Percentiles rank a stretch among this genome's conserved stretches.
Conservation (phyloP, 2,329 filamentous ascomycete genomes). For the Hymenoscyphus albidus region DNA sequence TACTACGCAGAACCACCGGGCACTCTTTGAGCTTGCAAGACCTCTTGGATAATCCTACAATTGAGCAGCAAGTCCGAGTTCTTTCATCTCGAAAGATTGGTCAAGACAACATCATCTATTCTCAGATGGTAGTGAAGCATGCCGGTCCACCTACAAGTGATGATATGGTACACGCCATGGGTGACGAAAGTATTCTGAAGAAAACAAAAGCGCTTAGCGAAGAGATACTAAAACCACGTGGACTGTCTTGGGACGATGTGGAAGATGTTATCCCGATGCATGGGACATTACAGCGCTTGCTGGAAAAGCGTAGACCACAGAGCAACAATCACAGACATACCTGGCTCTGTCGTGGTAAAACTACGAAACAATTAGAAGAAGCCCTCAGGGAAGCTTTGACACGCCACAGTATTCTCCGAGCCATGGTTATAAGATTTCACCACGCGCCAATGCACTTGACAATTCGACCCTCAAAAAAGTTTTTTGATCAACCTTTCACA, state of each 20-base stretch:
- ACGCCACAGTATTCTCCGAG: conserved; percentile 15
- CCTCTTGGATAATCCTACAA: conserved; percentile 10
- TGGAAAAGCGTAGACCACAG: conserved; percentile 13
- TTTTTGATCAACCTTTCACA: conserved; percentile 13
- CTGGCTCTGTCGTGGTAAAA: conserved; percentile 9
- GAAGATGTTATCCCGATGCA: conserved; percentile 19
- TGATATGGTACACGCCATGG: conserved; percentile 13
- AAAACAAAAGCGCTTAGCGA: conserved; percentile 8
- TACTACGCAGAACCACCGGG: conserved; percentile 9
- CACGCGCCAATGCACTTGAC: conserved; percentile 11
- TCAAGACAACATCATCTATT: conserved; percentile 2
- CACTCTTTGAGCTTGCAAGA: conserved; percentile 11
- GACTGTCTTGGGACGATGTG: conserved; percentile 16
- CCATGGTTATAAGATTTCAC: conserved; percentile 14
- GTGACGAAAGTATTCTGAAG: conserved; percentile 5
- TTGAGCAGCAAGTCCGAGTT: conserved; percentile 13
- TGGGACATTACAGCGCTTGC: conserved; percentile 10
- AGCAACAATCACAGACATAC: conserved; percentile 15
- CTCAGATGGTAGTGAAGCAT: conserved; percentile 10
- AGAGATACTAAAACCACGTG: conserved; percentile 8
- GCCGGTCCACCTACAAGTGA: conserved; percentile 10
- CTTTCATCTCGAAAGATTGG: conserved; percentile 6
- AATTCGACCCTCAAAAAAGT: conserved; percentile 13
- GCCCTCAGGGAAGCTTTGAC: conserved; percentile 12
- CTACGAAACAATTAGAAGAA: conserved; percentile 4